A percentile compares a stretch with the other conserved stretches of the same genome.
Evolutionary conservation across 495 filamentous ascomycete species (phyloP).

Genomic region (Acidiella bohemica): DNA sequence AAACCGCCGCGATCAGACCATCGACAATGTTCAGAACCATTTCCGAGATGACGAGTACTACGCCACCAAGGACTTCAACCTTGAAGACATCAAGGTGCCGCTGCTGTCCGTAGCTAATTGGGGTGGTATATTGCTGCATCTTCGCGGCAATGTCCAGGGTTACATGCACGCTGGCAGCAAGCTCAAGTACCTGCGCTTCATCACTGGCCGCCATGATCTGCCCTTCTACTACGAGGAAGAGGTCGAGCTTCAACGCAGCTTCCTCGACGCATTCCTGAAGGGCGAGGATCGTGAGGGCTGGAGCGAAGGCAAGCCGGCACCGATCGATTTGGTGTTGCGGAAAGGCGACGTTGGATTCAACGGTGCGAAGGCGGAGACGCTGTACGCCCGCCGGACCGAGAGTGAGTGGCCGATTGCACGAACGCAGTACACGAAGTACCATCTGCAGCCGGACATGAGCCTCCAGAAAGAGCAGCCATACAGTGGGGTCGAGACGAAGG

Average conservation of each 20-base stretch:
- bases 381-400: conserved; percentile 27
- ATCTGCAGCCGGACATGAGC: conserved; percentile 33
- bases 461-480: conserved; percentile 24
- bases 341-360: conserved; percentile 53
- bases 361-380: conserved; percentile 41
- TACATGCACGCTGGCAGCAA: conserved; percentile 45
- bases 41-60: conserved; percentile 52
- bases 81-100: conserved; percentile 50
- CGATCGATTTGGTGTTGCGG: conserved; percentile 44
- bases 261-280: conserved; percentile 56
- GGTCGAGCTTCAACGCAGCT: conserved; percentile 49
- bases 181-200: conserved; percentile 52
- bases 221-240: conserved; percentile 57
- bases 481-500: conserved; percentile 19
- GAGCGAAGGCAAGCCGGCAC: conserved; percentile 40
- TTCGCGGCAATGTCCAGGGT: conserved; percentile 52
- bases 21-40: conserved; percentile 40
- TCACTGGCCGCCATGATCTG: conserved; percentile 55
- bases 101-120: conserved; percentile 51
- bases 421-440: conserved; percentile 45
- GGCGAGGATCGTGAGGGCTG: conserved; percentile 47
- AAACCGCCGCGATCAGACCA: conserved; percentile 45
- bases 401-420: conserved; percentile 50
- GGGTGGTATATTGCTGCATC: conserved; percentile 51
- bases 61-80: conserved; percentile 43